Conservation (phyloP, 2,329 filamentous ascomycete genomes). For the Furcasterigmium furcatum region DNA sequence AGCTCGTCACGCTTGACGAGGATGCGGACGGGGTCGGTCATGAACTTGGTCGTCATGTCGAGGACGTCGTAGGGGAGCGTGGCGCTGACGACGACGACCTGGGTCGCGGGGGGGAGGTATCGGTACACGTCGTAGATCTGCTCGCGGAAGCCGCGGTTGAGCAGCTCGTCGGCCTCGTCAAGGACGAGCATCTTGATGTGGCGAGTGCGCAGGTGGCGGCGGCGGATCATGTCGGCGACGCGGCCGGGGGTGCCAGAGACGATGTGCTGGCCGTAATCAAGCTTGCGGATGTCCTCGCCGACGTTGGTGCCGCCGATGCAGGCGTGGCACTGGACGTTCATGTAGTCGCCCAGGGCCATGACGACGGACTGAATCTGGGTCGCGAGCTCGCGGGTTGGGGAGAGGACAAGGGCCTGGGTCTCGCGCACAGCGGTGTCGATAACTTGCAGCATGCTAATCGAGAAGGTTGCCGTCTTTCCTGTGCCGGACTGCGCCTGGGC, state of each 20-base stretch:
- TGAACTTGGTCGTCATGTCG: slow-evolving; percentile 99
- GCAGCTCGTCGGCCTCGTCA: slow-evolving; percentile 60
- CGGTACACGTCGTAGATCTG: slow-evolving; percentile 99
- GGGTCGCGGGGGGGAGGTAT: slow-evolving; percentile 91
- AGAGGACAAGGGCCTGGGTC: slow-evolving; percentile 91
- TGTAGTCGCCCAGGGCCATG: slow-evolving; percentile 99
- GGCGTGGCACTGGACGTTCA: slow-evolving; percentile 98
- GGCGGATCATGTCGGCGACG: slow-evolving; percentile 66
- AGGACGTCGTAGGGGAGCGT: slow-evolving; percentile 97
- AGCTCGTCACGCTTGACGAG: slow-evolving; percentile 98
- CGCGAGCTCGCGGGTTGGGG: slow-evolving; percentile 92
- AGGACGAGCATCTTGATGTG: slow-evolving; percentile 64
- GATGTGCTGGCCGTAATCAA: slow-evolving; percentile 96
- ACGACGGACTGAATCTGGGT: slow-evolving; percentile 98
- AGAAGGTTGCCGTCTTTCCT: slow-evolving; percentile 95
- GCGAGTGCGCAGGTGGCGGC: slow-evolving; percentile 53
- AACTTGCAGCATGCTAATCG: slow-evolving; percentile 92
- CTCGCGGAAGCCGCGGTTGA: slow-evolving; percentile 94
- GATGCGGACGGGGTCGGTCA: slow-evolving; percentile 96
- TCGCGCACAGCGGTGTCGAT: slow-evolving; percentile 92
- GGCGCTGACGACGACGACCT: slow-evolving; percentile 97
- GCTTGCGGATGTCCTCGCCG: slow-evolving; percentile 94
- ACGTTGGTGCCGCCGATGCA: slow-evolving; percentile 98
- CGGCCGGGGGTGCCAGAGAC: slow-evolving; percentile 97
- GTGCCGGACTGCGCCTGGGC: slow-evolving; percentile 97